Evolutionary conservation across 768 basidiomycete genomes (phyloP), one percentile per base, ranked within the genome.

Genomic region (Xerocomellus chrysenteron): DNA sequence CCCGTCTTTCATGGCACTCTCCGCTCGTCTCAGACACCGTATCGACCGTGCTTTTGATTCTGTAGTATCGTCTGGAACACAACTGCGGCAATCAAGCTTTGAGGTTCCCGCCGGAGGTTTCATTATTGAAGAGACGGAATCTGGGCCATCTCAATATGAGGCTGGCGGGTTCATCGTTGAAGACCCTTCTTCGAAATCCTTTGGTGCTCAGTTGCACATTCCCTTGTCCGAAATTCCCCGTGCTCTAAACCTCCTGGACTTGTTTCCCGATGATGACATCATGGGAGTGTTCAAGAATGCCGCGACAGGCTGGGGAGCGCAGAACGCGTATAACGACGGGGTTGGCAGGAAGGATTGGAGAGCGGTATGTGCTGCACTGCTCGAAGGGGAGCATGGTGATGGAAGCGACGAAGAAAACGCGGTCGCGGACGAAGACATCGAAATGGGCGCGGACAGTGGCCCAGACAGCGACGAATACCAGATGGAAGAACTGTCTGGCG

Each of bases 331-430:
- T 33, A 73, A 68, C 14, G 69, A 70, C 30, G 68, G 73, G 43
- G 80, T 94, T 26, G 82, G 78, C 60, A 74, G 78, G 47, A 83
- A 84, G 30, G 91, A 92, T 66, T 94, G 88, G 88, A 81, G 88
- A 37, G 80, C 88, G 13, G 87, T 94, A 5, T 93, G 91, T 66
- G 84, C 86, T 11, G 87, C 87, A 5, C 74, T 94, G 13, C 75
- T 93, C 5, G 86, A 84, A 56, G 74, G 72, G 44, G 71, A 66
- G 21, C 62, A 68, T 16, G 19, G 3, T 3, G 72, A 69, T 21
- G 72, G 68, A 39, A 67, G 63, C 36, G 58, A 47, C 28, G 62
- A 53, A 46, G 61, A 57, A 49, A 32, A 50, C 24, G 51, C 17
- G 28, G 41, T 32, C 14, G 58, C 24, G 21, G 62, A 49, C 39